Evolutionary conservation across 1,139 yeast species (phyloP).

Genomic region (Yamadazyma triangularis): DNA sequence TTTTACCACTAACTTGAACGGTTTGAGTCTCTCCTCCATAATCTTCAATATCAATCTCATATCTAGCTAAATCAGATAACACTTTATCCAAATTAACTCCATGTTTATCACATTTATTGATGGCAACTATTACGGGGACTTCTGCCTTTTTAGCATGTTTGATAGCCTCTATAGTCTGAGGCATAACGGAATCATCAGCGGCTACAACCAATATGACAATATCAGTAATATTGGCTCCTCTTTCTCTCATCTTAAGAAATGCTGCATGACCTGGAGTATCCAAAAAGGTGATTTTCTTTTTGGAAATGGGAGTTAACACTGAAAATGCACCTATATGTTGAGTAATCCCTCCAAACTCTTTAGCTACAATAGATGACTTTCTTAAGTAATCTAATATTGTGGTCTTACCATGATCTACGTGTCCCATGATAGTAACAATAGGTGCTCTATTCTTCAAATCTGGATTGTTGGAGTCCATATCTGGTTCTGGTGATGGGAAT

Average conservation of each 20-base stretch:
- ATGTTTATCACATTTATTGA: conserved; percentile 86
- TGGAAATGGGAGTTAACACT: conserved; percentile 69
- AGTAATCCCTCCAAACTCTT: conserved; percentile 95
- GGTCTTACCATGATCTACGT: conserved; percentile 97
- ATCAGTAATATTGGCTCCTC: conserved; percentile 95
- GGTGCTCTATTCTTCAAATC: conserved; percentile 74
- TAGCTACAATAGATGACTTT: conserved; percentile 74
- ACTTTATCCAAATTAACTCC: conserved; percentile 71
- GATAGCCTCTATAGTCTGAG: conserved; percentile 94
- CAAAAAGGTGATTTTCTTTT: conserved; percentile 76
- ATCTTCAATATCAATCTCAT: conserved; percentile 84
- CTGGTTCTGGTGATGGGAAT: conserved; percentile 38
- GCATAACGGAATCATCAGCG: conserved; percentile 97
- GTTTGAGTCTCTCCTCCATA: conserved; percentile 96
- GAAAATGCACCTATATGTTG: conserved; percentile 98
- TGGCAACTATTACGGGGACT: conserved; percentile 85
- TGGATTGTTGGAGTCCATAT: conserved; percentile 24
- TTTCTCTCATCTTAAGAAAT: conserved; percentile 89
- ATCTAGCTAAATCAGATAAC: conserved; percentile 66
- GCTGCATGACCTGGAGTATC: conserved; percentile 99
- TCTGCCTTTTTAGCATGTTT: conserved; percentile 85
- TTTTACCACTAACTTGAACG: conserved; percentile 81
- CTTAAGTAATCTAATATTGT: conserved; percentile 84
- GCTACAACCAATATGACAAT: conserved; percentile 93
- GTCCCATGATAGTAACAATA: conserved; percentile 97